Base-by-base conservation (phyloP, 2,329 filamentous ascomycete genomes). In the Diaporthe humulicola region DNA sequence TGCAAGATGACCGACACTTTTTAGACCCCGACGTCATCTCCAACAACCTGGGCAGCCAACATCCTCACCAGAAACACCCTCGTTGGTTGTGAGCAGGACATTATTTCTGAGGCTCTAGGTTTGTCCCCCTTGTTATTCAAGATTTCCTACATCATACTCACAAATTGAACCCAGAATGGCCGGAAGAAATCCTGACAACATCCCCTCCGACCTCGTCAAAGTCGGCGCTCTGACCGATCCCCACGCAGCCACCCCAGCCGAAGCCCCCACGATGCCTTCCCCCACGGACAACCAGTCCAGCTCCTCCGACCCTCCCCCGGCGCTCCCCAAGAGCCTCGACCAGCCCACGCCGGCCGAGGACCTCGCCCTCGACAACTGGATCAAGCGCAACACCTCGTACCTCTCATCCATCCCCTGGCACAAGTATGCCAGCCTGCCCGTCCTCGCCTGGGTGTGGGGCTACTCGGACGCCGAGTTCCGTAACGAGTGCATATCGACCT, bases 401-500 rank as follows among this genome's bases (percentile, higher is more conserved):
- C 25, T 76, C 45, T 72, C 74, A 42, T 73, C 72, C 12, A 74
- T 76, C 72, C 74, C 67, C 61, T 76, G 74, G 74, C 48, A 70
- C 69, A 73, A 36, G 36, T 74, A 74, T 73, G 52, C 69, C 17
- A 42, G 22, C 52, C 73, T 74, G 19, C 74, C 74, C 48, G 72
- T 71, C 14, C 74, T 76, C 36, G 38, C 67, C 72, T 70, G 64
- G 50, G 30, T 76, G n/a, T 76, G 72, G 72, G 74, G 74, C 72
- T 76, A 76, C 73, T 45, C 67, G 12, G 69, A 74, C 30, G 42
- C 60, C 69, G 74, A 74, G 60, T 74, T 72, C 74, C 72, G 61
- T 60, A 57, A 71, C 45, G 74, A 76, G 30, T 74, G 72, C 74
- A 30, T 76, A 12, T 66, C 73, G 30, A 74, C 60, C 33, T 73